Evolutionary conservation across 2,329 filamentous ascomycete species (phyloP).

Genomic region (Capronia coronata): DNA sequence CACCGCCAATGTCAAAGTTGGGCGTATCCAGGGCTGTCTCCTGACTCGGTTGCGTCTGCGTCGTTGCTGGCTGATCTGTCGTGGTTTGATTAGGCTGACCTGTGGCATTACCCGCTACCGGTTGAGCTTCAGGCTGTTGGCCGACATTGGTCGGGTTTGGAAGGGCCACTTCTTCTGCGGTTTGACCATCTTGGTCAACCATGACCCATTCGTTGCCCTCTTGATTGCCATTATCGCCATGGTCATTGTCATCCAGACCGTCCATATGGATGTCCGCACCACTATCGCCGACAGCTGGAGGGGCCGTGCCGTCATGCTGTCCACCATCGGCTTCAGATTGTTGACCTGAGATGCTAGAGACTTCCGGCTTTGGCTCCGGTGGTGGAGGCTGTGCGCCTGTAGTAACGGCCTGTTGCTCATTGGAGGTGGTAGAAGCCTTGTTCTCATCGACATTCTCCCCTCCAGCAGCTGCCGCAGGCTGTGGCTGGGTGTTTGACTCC

Average conservation of each 20-base stretch:
- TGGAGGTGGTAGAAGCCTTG: background rate
- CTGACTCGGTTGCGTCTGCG: background rate
- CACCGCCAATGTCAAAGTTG: constrained; percentile 41
- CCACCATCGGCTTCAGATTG: background rate
- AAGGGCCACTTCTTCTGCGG: constrained; percentile 5
- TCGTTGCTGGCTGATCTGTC: constrained; percentile 28
- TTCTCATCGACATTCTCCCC: background rate
- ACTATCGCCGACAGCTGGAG: constrained; percentile 29
- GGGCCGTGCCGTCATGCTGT: constrained; percentile 2
- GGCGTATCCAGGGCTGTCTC: constrained; percentile 18
- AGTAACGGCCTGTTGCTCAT: constrained; percentile 1
- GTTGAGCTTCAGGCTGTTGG: constrained; percentile 1
- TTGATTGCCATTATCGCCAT: constrained; percentile 37
- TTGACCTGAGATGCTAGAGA: constrained; percentile 1
- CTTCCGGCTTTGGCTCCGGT: constrained; percentile 1
- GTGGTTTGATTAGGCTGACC: background rate
- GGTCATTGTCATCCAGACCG: constrained; percentile 42
- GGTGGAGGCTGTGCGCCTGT: background rate
- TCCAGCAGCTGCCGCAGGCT: constrained; percentile 32
- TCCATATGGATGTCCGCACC: constrained; percentile 52
- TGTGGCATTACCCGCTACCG: background rate
- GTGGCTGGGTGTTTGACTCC: constrained; percentile 1
- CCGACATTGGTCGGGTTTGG: constrained; percentile 1
- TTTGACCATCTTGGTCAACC: constrained; percentile 51
- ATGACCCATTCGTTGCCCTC: constrained; percentile 68